These are phyloP conservation scores for Protomyces gravidus DNA, from an alignment of 1,139 yeast genomes.

Conservation along the genomic window DNA sequence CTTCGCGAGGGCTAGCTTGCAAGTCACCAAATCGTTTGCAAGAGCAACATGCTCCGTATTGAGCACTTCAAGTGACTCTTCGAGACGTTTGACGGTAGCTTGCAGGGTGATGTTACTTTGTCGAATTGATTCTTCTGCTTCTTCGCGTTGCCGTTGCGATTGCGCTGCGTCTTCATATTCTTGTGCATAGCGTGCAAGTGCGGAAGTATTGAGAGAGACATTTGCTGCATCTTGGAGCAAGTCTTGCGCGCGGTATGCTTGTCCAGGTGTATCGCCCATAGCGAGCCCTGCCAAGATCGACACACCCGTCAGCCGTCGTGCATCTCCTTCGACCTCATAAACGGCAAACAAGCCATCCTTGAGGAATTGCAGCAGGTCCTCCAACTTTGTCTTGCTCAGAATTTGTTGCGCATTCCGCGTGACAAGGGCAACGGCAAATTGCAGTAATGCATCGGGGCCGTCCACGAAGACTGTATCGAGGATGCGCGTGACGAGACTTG, in stretches of 20 bases:
- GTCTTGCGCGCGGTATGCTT: constrained; percentile 49
- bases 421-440: constrained; percentile 76
- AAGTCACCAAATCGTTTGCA: constrained; percentile 67
- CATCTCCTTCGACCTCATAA: constrained; percentile 47
- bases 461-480: constrained; percentile 77
- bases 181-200: constrained; percentile 60
- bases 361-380: constrained; percentile 65
- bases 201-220: constrained; percentile 66
- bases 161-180: constrained; percentile 73
- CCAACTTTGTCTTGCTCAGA: constrained; percentile 58
- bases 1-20: constrained; percentile 60
- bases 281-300: constrained; percentile 9
- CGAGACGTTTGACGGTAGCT: constrained; percentile 68
- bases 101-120: constrained; percentile 67
- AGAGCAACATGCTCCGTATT: constrained; percentile 77
- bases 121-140: constrained; percentile 63
- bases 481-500: constrained; percentile 73
- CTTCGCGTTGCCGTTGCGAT: constrained; percentile 61
- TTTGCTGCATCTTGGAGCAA: constrained; percentile 76
- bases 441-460: constrained; percentile 76
- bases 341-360: constrained; percentile 73
- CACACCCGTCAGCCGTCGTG: constrained; percentile 7
- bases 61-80: constrained; percentile 60
- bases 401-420: constrained; percentile 58
- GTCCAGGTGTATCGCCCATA: constrained; percentile 24